Evolutionary conservation across 2,329 filamentous ascomycete species (phyloP).

Genomic region (Pleomassaria siparia): DNA sequence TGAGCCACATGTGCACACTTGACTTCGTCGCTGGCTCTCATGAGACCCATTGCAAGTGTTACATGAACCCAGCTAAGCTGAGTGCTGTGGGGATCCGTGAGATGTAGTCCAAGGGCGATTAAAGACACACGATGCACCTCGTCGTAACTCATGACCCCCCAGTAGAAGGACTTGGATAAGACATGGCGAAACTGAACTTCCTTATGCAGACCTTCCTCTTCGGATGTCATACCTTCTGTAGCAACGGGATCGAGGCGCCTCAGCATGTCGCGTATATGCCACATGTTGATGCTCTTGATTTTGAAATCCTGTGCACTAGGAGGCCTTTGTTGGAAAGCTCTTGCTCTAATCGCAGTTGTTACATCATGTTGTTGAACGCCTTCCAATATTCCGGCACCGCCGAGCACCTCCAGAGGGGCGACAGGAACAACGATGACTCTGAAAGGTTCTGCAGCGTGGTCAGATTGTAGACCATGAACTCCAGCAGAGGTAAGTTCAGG

Average conservation of each 20-base stretch:
- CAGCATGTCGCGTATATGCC: slow-evolving; percentile 67
- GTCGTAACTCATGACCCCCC: slow-evolving; percentile 59
- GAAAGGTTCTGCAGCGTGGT: slow-evolving; percentile 34
- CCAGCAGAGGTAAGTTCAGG: slow-evolving; percentile 47
- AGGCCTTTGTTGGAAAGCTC: not conserved
- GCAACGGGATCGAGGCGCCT: slow-evolving; percentile 44
- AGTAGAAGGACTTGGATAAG: slow-evolving; percentile 37
- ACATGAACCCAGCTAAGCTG: slow-evolving; percentile 46
- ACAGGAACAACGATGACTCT: slow-evolving; percentile 39
- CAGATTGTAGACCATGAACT: slow-evolving; percentile 50
- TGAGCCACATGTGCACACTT: slow-evolving; percentile 47
- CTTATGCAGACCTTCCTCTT: slow-evolving; percentile 16
- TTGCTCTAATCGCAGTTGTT: not conserved
- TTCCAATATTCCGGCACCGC: not conserved
- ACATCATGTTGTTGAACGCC: not conserved
- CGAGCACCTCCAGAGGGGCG: slow-evolving; percentile 10
- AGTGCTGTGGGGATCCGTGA: slow-evolving; percentile 18
- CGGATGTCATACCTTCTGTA: slow-evolving; percentile 25
- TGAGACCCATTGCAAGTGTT: slow-evolving; percentile 44
- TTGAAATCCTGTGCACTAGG: slow-evolving; percentile 24
- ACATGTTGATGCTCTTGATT: slow-evolving; percentile 59
- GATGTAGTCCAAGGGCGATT: slow-evolving; percentile 51
- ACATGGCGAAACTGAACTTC: slow-evolving; percentile 20
- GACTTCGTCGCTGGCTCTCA: slow-evolving; percentile 49
- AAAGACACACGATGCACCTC: slow-evolving; percentile 62